These are phyloP conservation scores for Aeschynomene evenia DNA, from an alignment of 306 rosid genomes.

Conservation along the genomic window DNA sequence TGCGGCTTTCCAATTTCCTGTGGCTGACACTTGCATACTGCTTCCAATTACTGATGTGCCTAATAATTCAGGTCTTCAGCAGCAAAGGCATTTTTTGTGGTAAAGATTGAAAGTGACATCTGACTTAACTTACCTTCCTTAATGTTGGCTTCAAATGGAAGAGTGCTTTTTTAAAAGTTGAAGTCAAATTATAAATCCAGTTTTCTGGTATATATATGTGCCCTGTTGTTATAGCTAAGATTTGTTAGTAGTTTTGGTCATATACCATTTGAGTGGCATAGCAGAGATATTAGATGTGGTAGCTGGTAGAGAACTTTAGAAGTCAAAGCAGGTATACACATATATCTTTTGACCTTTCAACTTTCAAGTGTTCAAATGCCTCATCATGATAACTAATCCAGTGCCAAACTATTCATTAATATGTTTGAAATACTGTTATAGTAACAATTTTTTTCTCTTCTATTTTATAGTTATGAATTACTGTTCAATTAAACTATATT, in stretches of 20 bases:
- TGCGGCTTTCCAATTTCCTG: conserved; percentile 2
- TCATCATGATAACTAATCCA: background rate
- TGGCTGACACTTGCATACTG: conserved; percentile 4
- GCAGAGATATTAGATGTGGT: no score
- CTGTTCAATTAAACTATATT: no score
- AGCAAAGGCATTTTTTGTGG: conserved; percentile 2
- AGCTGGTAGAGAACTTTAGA: background rate
- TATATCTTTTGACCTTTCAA: background rate
- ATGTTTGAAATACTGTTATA: background rate
- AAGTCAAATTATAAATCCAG: background rate
- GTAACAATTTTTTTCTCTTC: no score
- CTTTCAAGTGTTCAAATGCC: background rate
- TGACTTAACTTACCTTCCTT: background rate
- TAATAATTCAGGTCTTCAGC: background rate
- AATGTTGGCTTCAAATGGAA: background rate
- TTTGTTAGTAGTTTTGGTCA: background rate
- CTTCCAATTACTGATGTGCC: background rate
- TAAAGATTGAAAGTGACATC: conserved; percentile 8
- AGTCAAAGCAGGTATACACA: background rate
- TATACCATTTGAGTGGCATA: background rate
- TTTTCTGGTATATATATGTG: background rate
- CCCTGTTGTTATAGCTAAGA: background rate
- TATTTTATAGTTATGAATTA: no score
- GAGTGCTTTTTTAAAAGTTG: background rate
- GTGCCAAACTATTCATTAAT: background rate